These are phyloP conservation scores for Isoetes taiwanensis DNA, from an alignment of 75 land plant genomes.

Conservation along the genomic window DNA sequence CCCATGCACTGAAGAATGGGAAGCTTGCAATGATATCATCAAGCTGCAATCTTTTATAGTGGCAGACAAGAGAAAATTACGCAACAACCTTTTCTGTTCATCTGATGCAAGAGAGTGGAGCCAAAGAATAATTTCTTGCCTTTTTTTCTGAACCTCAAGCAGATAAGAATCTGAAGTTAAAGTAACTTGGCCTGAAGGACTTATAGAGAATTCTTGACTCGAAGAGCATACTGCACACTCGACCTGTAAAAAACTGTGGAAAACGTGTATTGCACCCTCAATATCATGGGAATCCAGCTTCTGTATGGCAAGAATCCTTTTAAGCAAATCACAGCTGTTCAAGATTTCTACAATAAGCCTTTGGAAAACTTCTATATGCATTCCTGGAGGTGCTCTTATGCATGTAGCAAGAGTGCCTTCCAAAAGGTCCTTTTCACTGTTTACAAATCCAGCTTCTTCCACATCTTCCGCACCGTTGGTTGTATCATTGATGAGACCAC, in stretches of 20 bases:
- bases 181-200: background rate
- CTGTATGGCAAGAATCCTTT: slow-evolving; percentile 47
- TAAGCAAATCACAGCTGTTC: slow-evolving; percentile 28
- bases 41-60: slow-evolving; percentile 95
- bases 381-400: slow-evolving; percentile 29
- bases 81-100: slow-evolving; percentile 49
- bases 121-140: background rate
- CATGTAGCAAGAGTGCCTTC: too few species aligned
- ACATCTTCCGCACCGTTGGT: slow-evolving; percentile 35
- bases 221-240: background rate
- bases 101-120: slow-evolving; percentile 50
- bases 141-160: background rate
- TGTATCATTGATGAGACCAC: too few species aligned
- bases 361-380: slow-evolving; percentile 33
- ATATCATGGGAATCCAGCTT: slow-evolving; percentile 74
- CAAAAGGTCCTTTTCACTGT: slow-evolving; percentile 35
- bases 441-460: background rate
- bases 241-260: slow-evolving; percentile 21
- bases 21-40: slow-evolving; percentile 71
- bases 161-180: background rate
- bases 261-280: slow-evolving; percentile 89
- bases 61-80: slow-evolving; percentile 69
- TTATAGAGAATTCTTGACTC: background rate
- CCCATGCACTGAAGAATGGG: slow-evolving; percentile 8
- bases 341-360: slow-evolving; percentile 54